phyloP scores from a whole-genome alignment of 2,329 filamentous ascomycete genomes.

The Alternaria brassicae region DNA sequence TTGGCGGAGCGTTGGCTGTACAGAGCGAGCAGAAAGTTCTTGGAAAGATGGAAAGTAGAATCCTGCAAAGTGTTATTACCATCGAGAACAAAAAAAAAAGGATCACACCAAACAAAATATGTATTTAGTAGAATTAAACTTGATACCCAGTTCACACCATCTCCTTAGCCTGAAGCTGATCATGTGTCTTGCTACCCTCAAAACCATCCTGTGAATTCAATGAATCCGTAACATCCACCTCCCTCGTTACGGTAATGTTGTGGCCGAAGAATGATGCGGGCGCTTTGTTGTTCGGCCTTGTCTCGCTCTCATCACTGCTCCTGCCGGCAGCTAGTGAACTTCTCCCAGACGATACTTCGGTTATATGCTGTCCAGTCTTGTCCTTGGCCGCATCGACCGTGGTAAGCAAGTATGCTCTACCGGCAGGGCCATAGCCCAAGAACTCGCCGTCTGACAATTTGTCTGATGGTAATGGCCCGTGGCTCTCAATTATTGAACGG shows the following conservation, averaged over 20 bases:
- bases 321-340: constrained; percentile 5
- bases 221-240: constrained; percentile 22
- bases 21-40: background rate
- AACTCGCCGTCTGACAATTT: constrained; percentile 1
- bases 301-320: constrained; percentile 11
- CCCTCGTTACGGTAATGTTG: constrained; percentile 18
- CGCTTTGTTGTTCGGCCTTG: constrained; percentile 1
- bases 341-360: constrained; percentile 5
- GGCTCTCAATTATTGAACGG: constrained; percentile 15
- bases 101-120: background rate
- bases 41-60: background rate
- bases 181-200: background rate
- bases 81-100: background rate
- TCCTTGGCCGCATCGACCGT: constrained; percentile 14
- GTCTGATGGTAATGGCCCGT: constrained; percentile 11
- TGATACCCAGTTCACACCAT: background rate
- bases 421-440: constrained; percentile 1
- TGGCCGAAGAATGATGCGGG: background rate
- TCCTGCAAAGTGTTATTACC: background rate
- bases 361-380: background rate
- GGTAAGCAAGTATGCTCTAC: constrained; percentile 18
- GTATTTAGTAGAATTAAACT: background rate
- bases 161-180: background rate
- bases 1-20: background rate
- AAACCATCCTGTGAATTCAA: background rate